A percentile compares a stretch with the other conserved stretches of the same genome.
These are phyloP conservation scores for Adansonia digitata DNA, from an alignment of 345 rosid genomes.

Conservation along the genomic window DNA sequence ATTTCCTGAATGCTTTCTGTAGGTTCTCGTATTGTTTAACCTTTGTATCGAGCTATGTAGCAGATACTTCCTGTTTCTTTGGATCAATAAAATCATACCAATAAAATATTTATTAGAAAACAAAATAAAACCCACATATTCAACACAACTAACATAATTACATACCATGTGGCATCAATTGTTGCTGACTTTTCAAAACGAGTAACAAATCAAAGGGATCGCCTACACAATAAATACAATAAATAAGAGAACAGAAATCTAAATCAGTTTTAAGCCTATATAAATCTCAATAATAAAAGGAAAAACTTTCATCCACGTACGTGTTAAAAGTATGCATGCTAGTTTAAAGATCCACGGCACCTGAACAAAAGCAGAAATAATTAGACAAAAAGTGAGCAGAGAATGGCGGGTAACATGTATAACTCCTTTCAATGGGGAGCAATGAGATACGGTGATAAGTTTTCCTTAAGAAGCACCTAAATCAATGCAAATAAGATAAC, in stretches of 20 bases:
- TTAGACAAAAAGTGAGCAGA: neutral
- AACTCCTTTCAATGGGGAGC: neutral
- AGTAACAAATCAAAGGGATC: slow-evolving; percentile 7
- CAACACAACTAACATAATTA: neutral
- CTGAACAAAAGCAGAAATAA: slow-evolving; percentile 34
- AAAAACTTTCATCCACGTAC: slow-evolving; percentile 10
- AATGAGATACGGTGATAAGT: neutral
- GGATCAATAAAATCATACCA: neutral
- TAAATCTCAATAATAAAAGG: neutral
- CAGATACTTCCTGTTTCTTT: neutral
- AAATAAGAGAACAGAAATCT: neutral
- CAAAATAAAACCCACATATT: neutral
- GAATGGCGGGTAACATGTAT: neutral
- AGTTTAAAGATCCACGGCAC: slow-evolving; percentile 93
- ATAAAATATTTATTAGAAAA: neutral
- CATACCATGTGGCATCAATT: neutral
- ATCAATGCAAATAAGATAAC: slow-evolving; percentile 8
- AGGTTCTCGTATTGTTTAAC: neutral
- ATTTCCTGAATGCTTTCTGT: neutral
- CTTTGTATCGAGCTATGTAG: neutral
- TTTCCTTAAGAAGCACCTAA: slow-evolving; percentile 3
- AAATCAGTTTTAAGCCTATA: neutral
- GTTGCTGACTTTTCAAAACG: neutral
- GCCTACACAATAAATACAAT: slow-evolving; percentile 13
- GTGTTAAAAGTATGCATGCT: slow-evolving; percentile 27